Base-by-base conservation (phyloP, 805 yeast genomes). In the Yamadazyma takamatsuzukensis region DNA sequence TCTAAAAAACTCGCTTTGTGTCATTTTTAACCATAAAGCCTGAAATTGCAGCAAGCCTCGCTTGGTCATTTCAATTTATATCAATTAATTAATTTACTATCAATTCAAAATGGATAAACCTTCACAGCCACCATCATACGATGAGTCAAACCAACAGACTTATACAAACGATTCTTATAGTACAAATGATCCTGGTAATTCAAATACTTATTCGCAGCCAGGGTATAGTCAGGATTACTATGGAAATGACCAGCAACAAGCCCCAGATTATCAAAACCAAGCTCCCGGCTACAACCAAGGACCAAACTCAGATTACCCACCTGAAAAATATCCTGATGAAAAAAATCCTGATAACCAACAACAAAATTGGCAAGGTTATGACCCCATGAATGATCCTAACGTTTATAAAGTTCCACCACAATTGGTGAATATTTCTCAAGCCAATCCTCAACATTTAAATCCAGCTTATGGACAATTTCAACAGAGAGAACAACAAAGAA, bases 391-490 rank as follows among this genome's bases (percentile, higher is more conserved):
- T 7, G 51, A 47, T 23, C 59, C 58, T 5, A 50, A 54, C 32
- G 58, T 52, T 4, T 53, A 53, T 29, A 47, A 47, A 21, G 56
- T 63, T 4, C 41, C 57, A 4, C 65, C 68, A 7, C 56, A 49
- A 44, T 22, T 44, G 34, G 64, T 61, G n/a, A 59, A 65, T 41
- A 65, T 65, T 15, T 45, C 64, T 1, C 50, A 47, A 32, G 61
- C 70, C 3, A 57, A 59, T 18, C 64, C 65, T 12, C 50, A 52
- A 25, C 56, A 59, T 29, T 43, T 63, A 22, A 49, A 66, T 21
- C 70, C 70, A 0, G 57, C 61, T 4, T 64, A 61, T 37, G 59
- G 45, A 29, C 58, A 61, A 34, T 65, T 48, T 30, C 48, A 52
- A 22, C 41, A 45, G 25, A 41, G 54, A 12, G 68, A 65, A 22